Percentiles rank a stretch among this genome's conserved stretches.
These are phyloP conservation scores for Coccomyxa sp. DNA, from an alignment of 139 green algal species.

Conservation along the genomic window DNA sequence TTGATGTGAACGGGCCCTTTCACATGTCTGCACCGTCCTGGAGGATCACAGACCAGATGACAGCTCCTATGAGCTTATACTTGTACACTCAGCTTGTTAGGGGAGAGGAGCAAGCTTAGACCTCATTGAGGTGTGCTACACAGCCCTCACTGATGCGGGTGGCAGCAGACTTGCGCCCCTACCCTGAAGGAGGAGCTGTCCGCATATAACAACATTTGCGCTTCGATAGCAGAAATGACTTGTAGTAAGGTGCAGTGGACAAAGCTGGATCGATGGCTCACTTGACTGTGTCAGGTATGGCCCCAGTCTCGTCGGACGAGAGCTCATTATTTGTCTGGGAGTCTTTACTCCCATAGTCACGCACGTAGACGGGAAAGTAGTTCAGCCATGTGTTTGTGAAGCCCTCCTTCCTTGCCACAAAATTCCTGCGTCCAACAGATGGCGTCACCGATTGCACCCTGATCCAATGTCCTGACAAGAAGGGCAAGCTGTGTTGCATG, in stretches of 20 bases:
- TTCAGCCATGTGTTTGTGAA: background rate
- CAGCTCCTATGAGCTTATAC: background rate
- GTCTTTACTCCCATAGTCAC: background rate
- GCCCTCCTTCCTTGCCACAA: background rate
- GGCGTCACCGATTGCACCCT: background rate
- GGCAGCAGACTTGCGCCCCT: too few relatives aligned
- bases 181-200: background rate
- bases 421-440: background rate
- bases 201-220: background rate
- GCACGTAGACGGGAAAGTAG: background rate
- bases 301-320: background rate
- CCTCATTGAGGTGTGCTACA: too few relatives aligned
- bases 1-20: constrained; percentile 5
- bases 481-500: too few relatives aligned
- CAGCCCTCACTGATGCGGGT: too few relatives aligned
- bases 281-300: background rate
- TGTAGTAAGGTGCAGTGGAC: background rate
- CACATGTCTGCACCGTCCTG: too few relatives aligned
- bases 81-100: background rate
- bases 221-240: background rate
- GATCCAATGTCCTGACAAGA: background rate
- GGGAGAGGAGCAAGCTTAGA: too few relatives aligned
- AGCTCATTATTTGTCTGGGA: background rate
- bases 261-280: background rate
- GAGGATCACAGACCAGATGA: too few relatives aligned